These are phyloP conservation scores for Russula ochroleuca DNA, from an alignment of 768 basidiomycete species.

Conservation along the genomic window DNA sequence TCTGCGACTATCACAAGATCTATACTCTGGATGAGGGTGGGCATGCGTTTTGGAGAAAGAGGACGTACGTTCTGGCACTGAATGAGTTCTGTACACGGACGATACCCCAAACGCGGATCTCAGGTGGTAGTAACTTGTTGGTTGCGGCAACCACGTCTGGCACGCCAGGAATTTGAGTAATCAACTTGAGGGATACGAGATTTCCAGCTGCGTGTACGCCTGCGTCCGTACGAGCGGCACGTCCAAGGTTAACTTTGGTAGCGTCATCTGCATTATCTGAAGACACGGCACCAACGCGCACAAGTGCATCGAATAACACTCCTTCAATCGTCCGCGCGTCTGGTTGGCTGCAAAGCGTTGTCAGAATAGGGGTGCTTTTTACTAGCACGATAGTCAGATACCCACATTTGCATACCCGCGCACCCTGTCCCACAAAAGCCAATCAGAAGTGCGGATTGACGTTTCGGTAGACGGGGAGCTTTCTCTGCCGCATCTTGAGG, in stretches of 20 bases:
- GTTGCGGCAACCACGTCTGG: constrained; percentile 65
- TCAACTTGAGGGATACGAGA: constrained; percentile 87
- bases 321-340: constrained; percentile 84
- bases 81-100: constrained; percentile 78
- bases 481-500: constrained; percentile 32
- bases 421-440: constrained; percentile 92
- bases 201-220: constrained; percentile 98
- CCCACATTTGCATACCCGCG: constrained; percentile 95
- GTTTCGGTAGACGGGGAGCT: constrained; percentile 68
- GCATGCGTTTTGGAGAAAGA: not conserved
- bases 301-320: constrained; percentile 79
- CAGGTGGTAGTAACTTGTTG: constrained; percentile 84
- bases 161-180: constrained; percentile 66
- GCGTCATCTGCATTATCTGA: constrained; percentile 90
- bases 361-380: not conserved
- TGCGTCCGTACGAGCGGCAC: constrained; percentile 94
- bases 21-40: constrained; percentile 33
- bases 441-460: constrained; percentile 76
- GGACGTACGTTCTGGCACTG: constrained; percentile 63
- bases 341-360: constrained; percentile 51
- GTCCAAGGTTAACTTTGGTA: constrained; percentile 79
- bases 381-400: constrained; percentile 23
- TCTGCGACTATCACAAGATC: constrained; percentile 89
- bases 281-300: constrained; percentile 89
- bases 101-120: constrained; percentile 91